These are phyloP conservation scores for Hamigera avellanea DNA, from an alignment of 495 filamentous ascomycete genomes.

Conservation along the genomic window DNA sequence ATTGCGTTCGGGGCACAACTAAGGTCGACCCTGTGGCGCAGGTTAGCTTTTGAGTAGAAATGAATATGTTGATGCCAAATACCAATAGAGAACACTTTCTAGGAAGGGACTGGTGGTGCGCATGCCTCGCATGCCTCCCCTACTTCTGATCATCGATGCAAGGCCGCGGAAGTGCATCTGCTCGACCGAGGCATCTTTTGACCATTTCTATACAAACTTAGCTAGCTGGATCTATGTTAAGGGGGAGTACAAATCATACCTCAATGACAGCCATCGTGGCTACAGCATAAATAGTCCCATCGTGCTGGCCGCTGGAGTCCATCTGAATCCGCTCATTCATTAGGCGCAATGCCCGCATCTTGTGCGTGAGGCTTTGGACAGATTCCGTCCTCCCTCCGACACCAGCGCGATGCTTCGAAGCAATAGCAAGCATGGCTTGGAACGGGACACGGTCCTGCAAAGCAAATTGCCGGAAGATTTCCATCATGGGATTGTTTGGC, in stretches of 20 bases:
- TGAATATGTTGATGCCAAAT: not conserved
- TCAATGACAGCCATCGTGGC: slow-evolving; percentile 24
- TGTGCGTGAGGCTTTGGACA: slow-evolving; percentile 19
- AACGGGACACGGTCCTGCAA: slow-evolving; percentile 16
- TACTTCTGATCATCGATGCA: slow-evolving; percentile 15
- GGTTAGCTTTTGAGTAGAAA: not conserved
- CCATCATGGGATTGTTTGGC: slow-evolving; percentile 16
- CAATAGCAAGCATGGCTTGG: slow-evolving; percentile 21
- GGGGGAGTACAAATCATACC: slow-evolving; percentile 8
- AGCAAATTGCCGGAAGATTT: slow-evolving; percentile 17
- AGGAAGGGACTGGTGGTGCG: slow-evolving; percentile 11
- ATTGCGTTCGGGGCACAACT: slow-evolving; percentile 19
- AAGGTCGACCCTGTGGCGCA: slow-evolving; percentile 13
- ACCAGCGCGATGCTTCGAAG: slow-evolving; percentile 17
- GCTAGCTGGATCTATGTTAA: slow-evolving; percentile 1
- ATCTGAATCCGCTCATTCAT: slow-evolving; percentile 18
- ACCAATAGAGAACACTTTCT: slow-evolving; percentile 19
- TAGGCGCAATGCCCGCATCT: slow-evolving; percentile 15
- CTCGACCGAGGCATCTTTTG: slow-evolving; percentile 18
- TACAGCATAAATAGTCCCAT: slow-evolving; percentile 17
- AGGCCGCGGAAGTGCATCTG: slow-evolving; percentile 18
- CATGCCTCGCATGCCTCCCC: slow-evolving; percentile 17
- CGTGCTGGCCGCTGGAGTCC: slow-evolving; percentile 10
- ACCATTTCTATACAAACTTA: slow-evolving; percentile 17
- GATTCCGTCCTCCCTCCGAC: slow-evolving; percentile 16